A percentile compares a stretch with the other conserved stretches of the same genome.
Evolutionary conservation across 2,329 filamentous ascomycete genomes (phyloP).

Genomic region (Lasiodiplodia hormozganensis): DNA sequence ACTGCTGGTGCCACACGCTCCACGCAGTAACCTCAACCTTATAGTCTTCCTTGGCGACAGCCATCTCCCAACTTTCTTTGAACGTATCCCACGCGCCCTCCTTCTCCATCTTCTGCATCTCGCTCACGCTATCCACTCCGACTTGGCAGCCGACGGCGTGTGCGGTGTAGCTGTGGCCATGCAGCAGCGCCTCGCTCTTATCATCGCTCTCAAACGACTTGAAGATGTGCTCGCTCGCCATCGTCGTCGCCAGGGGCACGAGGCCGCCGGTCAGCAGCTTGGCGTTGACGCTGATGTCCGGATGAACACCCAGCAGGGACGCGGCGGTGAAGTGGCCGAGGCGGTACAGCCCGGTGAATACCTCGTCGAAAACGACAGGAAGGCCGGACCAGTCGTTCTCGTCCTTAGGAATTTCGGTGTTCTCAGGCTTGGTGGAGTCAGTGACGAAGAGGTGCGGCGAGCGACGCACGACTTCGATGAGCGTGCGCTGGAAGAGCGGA

Average conservation of each 20-base stretch:
- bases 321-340: conserved; percentile 75
- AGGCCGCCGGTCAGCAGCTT: conserved; percentile 84
- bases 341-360: conserved; percentile 85
- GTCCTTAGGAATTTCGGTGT: conserved; percentile 28
- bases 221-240: conserved; percentile 78
- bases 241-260: conserved; percentile 76
- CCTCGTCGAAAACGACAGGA: conserved; percentile 83
- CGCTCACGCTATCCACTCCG: conserved; percentile 69
- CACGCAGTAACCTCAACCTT: background rate
- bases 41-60: background rate
- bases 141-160: conserved; percentile 83
- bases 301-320: conserved; percentile 70
- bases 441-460: conserved; percentile 63
- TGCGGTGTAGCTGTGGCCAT: conserved; percentile 87
- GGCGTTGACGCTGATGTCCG: conserved; percentile 81
- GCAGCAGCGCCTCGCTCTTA: conserved; percentile 79
- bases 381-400: conserved; percentile 70
- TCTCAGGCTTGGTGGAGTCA: conserved; percentile 10
- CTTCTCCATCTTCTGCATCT: conserved; percentile 66
- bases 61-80: conserved; percentile 55
- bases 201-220: conserved; percentile 72
- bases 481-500: conserved; percentile 77
- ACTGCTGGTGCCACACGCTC: background rate
- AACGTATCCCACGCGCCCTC: conserved; percentile 64
- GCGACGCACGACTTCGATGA: conserved; percentile 71